Base-by-base conservation (phyloP, 768 basidiomycete genomes). In the Suillus fuscotomentosus region DNA sequence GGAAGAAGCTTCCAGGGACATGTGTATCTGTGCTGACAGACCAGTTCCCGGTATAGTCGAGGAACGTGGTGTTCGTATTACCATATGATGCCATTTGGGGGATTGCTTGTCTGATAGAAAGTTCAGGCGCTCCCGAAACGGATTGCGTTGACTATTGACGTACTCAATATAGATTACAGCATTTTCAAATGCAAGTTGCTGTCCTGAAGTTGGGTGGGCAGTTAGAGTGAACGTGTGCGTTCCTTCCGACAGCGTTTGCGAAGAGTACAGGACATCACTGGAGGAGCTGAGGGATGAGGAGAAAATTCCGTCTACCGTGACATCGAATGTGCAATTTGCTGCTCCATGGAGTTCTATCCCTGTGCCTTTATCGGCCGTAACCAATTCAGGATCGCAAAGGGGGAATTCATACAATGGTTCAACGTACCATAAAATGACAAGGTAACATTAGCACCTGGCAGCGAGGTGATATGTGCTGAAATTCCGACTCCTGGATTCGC, bases 341-440 rank as follows among this genome's bases (percentile, higher is more conserved):
- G 31, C 50, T 14, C 66, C 66, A 54, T 63, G 10, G 14, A 67
- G 54, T 8, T 39, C 59, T 41, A 67, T 63, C 15, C 66, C 66
- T 15, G 61, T 63, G 9, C 66, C 66, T 67, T 41, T 42, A 13
- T 10, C 24, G 38, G 54, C 24, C 17, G 60, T 22, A 36, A 42
- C 27, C 54, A 36, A 34, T 60, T 42, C 27, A 42, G 22, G 2
- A 13, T 51, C 17, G 47, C 50, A 39, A 31, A 36, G 17, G 5
- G 41, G 31, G 13, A 3, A 53, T 36, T 41, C n/a, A 41, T 39
- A 27, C n/a, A 11, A 36, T 48, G 2, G 7, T 22, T 27, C 10
- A 17, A 53, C 70, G 3, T 45, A 73, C 74, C 74, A 47, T 71
- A 70, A 62, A 74, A 75, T n/a, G 72, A 61, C 2, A 75, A 60